Evolutionary conservation across 345 rosid genomes (phyloP).

Genomic region (Eucalyptus sp.): DNA sequence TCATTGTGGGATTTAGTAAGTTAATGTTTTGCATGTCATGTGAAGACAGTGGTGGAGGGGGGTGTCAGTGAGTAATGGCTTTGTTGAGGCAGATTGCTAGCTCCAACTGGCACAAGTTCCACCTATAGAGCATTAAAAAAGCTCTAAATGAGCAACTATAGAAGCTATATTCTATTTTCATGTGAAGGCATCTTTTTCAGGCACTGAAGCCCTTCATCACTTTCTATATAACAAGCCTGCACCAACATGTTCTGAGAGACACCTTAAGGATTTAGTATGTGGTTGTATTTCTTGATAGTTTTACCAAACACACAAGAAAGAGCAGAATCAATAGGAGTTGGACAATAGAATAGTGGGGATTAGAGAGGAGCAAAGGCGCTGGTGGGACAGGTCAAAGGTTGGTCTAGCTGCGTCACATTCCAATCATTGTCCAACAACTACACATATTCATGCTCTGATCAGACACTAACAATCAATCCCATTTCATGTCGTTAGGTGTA

Average conservation of each 20-base stretch:
- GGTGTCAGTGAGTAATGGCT: not conserved
- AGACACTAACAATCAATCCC: not conserved
- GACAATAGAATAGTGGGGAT: not conserved
- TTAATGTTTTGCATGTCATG: not conserved
- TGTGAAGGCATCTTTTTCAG: not conserved
- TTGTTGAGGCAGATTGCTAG: not conserved
- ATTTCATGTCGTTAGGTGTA: not conserved
- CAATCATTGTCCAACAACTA: slow-evolving; percentile 14
- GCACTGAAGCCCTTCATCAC: not conserved
- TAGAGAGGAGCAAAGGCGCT: not conserved
- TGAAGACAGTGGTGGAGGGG: not conserved
- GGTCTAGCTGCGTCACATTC: slow-evolving; percentile 11
- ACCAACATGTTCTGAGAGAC: not conserved
- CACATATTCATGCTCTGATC: not conserved
- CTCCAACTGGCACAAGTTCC: not conserved
- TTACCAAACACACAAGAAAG: not conserved
- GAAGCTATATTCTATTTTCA: not conserved
- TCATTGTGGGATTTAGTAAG: not conserved
- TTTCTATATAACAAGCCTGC: not conserved
- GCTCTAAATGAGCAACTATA: not conserved
- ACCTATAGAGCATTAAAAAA: not conserved
- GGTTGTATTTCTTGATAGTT: not conserved
- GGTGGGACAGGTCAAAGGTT: slow-evolving; percentile 10
- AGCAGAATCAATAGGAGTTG: not conserved
- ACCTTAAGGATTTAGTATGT: not conserved